These are phyloP conservation scores for Tubosaeta sp. DNA, from an alignment of 768 basidiomycete genomes.

Conservation along the genomic window DNA sequence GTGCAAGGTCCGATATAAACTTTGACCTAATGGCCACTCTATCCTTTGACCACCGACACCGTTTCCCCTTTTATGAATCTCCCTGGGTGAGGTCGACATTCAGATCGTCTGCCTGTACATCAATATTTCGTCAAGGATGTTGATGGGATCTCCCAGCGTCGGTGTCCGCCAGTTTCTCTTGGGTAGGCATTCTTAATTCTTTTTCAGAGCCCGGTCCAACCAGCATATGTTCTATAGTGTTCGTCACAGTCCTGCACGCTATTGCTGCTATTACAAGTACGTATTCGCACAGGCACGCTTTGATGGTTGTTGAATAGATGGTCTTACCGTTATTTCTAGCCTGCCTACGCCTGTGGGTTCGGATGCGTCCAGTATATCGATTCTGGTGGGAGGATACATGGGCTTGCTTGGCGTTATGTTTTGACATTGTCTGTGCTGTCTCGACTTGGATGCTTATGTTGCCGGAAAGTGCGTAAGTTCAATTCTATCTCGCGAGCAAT, in stretches of 20 bases:
- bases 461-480: slow-evolving; percentile 2
- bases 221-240: neutral
- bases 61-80: neutral
- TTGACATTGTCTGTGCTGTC: slow-evolving; percentile 3
- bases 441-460: slow-evolving; percentile 7
- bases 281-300: neutral
- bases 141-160: neutral
- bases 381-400: slow-evolving; percentile 16
- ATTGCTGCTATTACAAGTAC: slow-evolving; percentile 6
- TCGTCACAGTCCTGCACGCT: slow-evolving; percentile 8
- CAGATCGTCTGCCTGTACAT: neutral
- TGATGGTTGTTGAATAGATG: neutral
- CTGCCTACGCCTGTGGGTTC: slow-evolving; percentile 6
- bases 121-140: neutral
- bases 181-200: neutral
- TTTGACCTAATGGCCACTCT: neutral
- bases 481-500: neutral
- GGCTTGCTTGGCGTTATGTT: slow-evolving; percentile 3
- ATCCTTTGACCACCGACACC: neutral
- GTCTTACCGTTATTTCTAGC: neutral
- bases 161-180: neutral
- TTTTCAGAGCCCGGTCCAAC: neutral
- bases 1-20: neutral
- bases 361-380: slow-evolving; percentile 3
- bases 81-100: neutral